A percentile compares a stretch with the other conserved stretches of the same genome.
These are phyloP conservation scores for Podospora tetraspora DNA, from an alignment of 495 filamentous ascomycete genomes.

Conservation along the genomic window DNA sequence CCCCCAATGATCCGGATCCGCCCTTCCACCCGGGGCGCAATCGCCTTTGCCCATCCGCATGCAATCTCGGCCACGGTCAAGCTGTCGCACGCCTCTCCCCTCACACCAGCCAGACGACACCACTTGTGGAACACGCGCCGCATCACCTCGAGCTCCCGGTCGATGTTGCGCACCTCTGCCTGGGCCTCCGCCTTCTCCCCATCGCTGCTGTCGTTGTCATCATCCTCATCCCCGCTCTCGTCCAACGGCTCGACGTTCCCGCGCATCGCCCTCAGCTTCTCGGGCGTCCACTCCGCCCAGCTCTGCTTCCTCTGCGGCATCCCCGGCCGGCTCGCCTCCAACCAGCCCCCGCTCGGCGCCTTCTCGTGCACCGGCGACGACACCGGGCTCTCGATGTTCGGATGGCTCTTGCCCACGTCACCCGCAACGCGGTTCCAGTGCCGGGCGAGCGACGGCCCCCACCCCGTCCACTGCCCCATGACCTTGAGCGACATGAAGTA, in stretches of 20 bases:
- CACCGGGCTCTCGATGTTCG: constrained; percentile 1
- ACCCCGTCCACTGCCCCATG: constrained; percentile 65
- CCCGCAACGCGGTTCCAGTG: constrained; percentile 60
- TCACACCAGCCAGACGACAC: constrained; percentile 63
- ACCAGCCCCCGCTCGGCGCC: not conserved
- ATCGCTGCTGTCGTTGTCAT: constrained; percentile 14
- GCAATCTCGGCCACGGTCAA: constrained; percentile 53
- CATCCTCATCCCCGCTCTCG: constrained; percentile 17
- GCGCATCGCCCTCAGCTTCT: constrained; percentile 39
- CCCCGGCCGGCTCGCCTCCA: constrained; percentile 16
- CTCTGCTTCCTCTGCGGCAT: constrained; percentile 24
- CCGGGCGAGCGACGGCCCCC: constrained; percentile 49
- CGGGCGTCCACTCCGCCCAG: constrained; percentile 40
- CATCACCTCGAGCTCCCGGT: constrained; percentile 44
- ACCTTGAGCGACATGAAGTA: constrained; percentile 83
- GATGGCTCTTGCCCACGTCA: constrained; percentile 34
- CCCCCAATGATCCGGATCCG: constrained; percentile 49
- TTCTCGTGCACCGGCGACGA: constrained; percentile 4
- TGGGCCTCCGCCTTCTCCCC: constrained; percentile 26
- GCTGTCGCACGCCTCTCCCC: constrained; percentile 38
- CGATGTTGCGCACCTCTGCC: constrained; percentile 28
- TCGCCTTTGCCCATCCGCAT: constrained; percentile 72
- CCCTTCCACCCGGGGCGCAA: constrained; percentile 71
- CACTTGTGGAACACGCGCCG: constrained; percentile 64
- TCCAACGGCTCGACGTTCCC: constrained; percentile 22